Evolutionary conservation across 768 basidiomycete species (phyloP), one percentile per base, ranked within the genome.

Genomic region (Kwoniella bestiolae): DNA sequence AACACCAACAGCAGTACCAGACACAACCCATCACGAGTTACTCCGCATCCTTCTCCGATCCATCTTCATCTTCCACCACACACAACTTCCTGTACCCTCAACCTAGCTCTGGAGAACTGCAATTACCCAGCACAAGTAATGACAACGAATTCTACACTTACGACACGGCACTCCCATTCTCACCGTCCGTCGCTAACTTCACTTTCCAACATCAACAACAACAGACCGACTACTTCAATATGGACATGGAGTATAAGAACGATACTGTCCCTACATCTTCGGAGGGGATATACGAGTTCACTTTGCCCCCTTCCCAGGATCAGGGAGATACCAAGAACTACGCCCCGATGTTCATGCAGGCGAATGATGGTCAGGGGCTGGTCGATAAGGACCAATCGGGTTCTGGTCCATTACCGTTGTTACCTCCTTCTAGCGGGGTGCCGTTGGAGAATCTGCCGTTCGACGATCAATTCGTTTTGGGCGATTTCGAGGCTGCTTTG

Each of bases 101-200:
- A 56, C 29, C 65, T 29, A 18, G 2, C 8, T 26, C 50, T n/a
- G 38, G 9, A 4, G n/a, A 58, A 52, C 25, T 23, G 25, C 9
- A 49, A 35, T 38, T 32, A 23, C n/a, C n/a, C 28, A 62, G 25
- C 28, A 29, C 41, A 34, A 57, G 16, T 56, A 51, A 31, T 29
- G 28, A 63, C 38, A 49, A 59, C 21, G 64, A 70, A 16, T 71
- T 59, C 55, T 71, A 67, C 61, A 68, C 63, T 44, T 71, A 67
- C 57, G 73, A 74, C 41, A 68, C 71, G 16, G 73, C 73, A 1
- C 56, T 75, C 11, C 73, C 70, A 18, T 75, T 75, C 59, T 75
- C 73, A 1, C 70, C 73, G 26, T 67, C 60, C 12, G 44, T 38
- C 11, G 23, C 55, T 4, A 56, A 52, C 14, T 34, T 59, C 56